Conservation (phyloP, 768 basidiomycete species). For the Suillus subalutaceus region DNA sequence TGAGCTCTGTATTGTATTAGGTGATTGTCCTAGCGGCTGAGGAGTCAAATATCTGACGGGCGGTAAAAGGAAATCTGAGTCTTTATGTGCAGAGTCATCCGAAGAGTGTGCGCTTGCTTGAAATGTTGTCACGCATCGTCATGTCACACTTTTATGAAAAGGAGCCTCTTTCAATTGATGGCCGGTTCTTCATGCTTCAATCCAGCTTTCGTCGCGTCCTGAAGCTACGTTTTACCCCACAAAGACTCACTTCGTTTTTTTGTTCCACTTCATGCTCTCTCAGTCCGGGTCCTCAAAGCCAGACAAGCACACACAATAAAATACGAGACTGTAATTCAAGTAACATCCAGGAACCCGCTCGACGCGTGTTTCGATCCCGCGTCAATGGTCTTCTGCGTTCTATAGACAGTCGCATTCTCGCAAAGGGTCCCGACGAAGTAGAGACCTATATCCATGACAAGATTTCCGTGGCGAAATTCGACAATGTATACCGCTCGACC, state of each 20-base stretch:
- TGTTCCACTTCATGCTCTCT: background rate
- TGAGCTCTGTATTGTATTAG: too few species aligned
- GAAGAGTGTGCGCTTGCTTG: too few species aligned
- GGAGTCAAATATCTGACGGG: too few species aligned
- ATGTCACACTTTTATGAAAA: background rate
- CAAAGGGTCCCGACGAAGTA: slow-evolving; percentile 22
- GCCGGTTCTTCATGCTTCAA: background rate
- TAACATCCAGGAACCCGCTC: background rate
- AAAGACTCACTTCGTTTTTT: background rate
- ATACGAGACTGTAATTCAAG: background rate
- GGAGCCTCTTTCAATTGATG: background rate
- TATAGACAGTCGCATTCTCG: slow-evolving; percentile 31
- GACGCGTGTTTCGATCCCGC: slow-evolving; percentile 16
- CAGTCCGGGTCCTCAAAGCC: background rate
- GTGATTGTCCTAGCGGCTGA: too few species aligned
- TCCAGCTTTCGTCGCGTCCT: background rate
- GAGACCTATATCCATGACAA: slow-evolving; percentile 24
- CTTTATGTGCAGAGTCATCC: too few species aligned
- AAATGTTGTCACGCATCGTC: too few species aligned
- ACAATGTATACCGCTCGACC: slow-evolving; percentile 31
- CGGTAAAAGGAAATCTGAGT: too few species aligned
- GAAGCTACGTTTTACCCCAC: background rate
- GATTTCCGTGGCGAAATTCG: slow-evolving; percentile 26
- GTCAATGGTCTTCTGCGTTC: slow-evolving; percentile 30
- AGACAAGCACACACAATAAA: too few species aligned